Evolutionary conservation across 176 grass and related monocot species (phyloP), one percentile per base, ranked within the genome.

Genomic region (Olyra latifolia): DNA sequence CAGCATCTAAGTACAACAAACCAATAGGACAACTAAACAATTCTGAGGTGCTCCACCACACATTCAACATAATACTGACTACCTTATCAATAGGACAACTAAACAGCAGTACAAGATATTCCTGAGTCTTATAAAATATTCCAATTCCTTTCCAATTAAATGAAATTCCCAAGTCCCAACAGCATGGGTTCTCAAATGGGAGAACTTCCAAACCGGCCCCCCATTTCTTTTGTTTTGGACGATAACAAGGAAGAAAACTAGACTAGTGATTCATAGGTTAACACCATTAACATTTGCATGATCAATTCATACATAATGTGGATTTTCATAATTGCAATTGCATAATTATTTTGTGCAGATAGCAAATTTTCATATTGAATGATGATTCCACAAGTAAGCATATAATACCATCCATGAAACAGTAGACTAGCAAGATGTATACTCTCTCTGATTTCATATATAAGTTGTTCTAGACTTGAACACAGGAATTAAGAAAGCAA

Each of bases 51-150:
- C 3, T 70, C 35, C 24, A 14, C 16, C 58, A 56, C 44, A 22
- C 49, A 29, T 69, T 48, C 46, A 17, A 19, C 27, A 69, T 48
- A 84, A 39, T 48, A 54, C 81, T 74, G 66, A 44, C 27, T 45
- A n/a, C 6, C 7, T 9, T 49, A 35, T 66, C 48, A n/a, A 66
- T 47, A 74, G 0, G 49, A 54, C 14, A 66, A 72, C 47, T 27
- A 55, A 55, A 73, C 20, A 63, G 10, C 23, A 82, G 35, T 55
- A 69, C 7, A 58, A 65, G 58, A 71, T 69, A 78, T 71, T 62
- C 4, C 7, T 10, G 22, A 41, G n/a, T 59, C n/a, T 25, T 73
- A 19, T 4, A 72, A 48, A 38, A 79, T 27, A 79, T 83, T 47
- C n/a, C 17, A 65, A 24, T 76, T 63, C 70, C 46, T 72, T 40